Evolutionary conservation across 192 early-diverging fungal species (phyloP), one percentile per base, ranked within the genome.

Genomic region (Coemansia sp.): DNA sequence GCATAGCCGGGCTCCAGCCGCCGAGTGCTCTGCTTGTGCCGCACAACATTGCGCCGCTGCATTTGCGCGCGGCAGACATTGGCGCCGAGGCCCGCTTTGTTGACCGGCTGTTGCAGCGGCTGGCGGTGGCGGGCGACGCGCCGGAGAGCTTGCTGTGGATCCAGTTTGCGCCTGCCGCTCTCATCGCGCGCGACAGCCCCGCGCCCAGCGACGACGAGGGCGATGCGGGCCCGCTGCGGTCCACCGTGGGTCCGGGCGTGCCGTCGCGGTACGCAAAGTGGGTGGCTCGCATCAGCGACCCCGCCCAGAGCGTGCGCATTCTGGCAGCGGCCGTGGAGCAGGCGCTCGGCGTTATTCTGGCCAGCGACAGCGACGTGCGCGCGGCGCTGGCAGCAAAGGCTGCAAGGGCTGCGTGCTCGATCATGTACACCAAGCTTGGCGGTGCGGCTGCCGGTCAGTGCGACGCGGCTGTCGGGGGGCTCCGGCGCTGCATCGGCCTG

Each of bases 211-310:
- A 52, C 13, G 34, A 52, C 11, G 50, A 22, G 2, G 30, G 27
- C 42, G 46, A 25, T 10, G 31, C 53, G 3, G 34, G 6, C 3
- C 6, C 15, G 23, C 4, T 27, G 14, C 29, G 22, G 8, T 1
- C 15, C 3, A 25, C 26, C 5, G 23, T 35, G 29, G 47, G 40
- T 19, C 22, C 33, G 18, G 32, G 31, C 27, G 27, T 47, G 26
- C 51, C 53, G 2, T 63, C 60, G 49, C 56, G 71, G 34, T 77
- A 65, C 49, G 58, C 62, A 19, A 77, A 77, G 34, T 77, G 73
- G 73, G 73, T 63, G 23, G 73, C 73, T 9, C 66, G 73, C 23
- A 61, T 77, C 31, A 56, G 67, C 62, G 48, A 56, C 39, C 31
- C 54, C 2, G 45, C 26, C 6, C 61, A 77, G 35, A 62, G 62